phyloP scores from a whole-genome alignment of 345 rosid genomes.

The Populus alba region DNA sequence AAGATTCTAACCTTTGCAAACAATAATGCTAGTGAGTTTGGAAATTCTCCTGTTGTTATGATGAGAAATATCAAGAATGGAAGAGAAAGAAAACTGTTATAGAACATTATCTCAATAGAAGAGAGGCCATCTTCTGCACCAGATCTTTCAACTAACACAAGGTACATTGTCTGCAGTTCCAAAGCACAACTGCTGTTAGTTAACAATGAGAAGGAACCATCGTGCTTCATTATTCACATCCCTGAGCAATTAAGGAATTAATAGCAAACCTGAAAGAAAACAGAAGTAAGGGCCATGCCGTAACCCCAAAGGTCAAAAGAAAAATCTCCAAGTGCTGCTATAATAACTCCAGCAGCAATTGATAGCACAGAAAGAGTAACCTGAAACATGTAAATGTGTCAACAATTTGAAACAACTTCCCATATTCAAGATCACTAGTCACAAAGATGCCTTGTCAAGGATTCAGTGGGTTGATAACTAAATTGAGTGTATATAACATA shows the following conservation, averaged over 20 bases:
- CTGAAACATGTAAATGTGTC: constrained; percentile 42
- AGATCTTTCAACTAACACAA: constrained; percentile 88
- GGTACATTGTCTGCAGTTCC: constrained; percentile 89
- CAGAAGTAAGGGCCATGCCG: constrained; percentile 88
- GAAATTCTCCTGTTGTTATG: constrained; percentile 80
- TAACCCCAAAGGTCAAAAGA: constrained; percentile 85
- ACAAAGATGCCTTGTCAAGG: neutral
- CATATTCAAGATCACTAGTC: neutral
- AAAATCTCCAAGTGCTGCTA: constrained; percentile 95
- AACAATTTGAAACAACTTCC: neutral
- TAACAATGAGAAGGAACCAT: constrained; percentile 3
- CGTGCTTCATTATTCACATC: neutral
- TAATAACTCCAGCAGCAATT: constrained; percentile 80
- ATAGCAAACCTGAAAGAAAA: constrained; percentile 71
- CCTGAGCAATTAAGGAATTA: constrained; percentile 1
- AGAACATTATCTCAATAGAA: constrained; percentile 88
- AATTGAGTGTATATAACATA: neutral
- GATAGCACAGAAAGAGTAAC: constrained; percentile 78
- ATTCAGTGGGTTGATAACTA: neutral
- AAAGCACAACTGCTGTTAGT: constrained; percentile 10
- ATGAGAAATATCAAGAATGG: constrained; percentile 80
- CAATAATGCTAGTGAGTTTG: constrained; percentile 63
- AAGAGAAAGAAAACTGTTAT: constrained; percentile 88
- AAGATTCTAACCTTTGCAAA: constrained; percentile 73
- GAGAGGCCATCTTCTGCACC: constrained; percentile 98